Base-by-base conservation (phyloP, 2,329 filamentous ascomycete genomes). In the Aspergillus sp. region DNA sequence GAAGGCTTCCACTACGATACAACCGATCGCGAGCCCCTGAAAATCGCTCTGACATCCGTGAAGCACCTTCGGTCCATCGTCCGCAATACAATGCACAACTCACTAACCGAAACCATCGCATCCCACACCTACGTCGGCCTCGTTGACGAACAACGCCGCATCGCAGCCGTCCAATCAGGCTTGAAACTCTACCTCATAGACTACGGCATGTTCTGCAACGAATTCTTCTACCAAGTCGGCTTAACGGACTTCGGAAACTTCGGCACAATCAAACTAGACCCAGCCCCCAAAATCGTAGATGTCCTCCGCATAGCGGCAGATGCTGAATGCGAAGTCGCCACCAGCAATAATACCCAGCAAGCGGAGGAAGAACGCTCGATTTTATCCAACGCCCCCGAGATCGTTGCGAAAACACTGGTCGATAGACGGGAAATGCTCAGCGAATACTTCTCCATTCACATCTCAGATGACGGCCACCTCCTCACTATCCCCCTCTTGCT, bases 211-310 rank as follows among this genome's bases (percentile, higher is more conserved):
- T 79, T 90, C 1, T 90, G 86, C 72, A 90, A 87, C 61, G 93
- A 98, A 67, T 96, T 93, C 73, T 96, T 98, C 73, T 99, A 99
- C 77, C 95, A 99, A 75, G 78, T 98, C 19, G 93, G 92, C 0
- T 83, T 99, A 37, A 96, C 92, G 0, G 92, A 99, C 70, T 99
- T 99, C 75, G 91, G 90, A 2, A 99, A 99, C 71, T 97, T 96
- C 68, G 95, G 95, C 3, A 75, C 81, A 21, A 92, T 99, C 58
- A 86, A 85, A 11, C 91, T 99, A 67, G 84, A 86, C 49, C 90
- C 91, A 2, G 84, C 91, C 0, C 82, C 97, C 1, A 81, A 86
- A 57, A 77, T 99, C 5, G 77, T 81, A 4, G 85, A 90, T 56
- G 74, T 98, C 6, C 81, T 99, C 14, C 77, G 79, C 12, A 83